A percentile compares a stretch with the other conserved stretches of the same genome.
Conservation (phyloP, 2,329 filamentous ascomycete genomes). For the Phaeosphaeriaceae sp. region DNA sequence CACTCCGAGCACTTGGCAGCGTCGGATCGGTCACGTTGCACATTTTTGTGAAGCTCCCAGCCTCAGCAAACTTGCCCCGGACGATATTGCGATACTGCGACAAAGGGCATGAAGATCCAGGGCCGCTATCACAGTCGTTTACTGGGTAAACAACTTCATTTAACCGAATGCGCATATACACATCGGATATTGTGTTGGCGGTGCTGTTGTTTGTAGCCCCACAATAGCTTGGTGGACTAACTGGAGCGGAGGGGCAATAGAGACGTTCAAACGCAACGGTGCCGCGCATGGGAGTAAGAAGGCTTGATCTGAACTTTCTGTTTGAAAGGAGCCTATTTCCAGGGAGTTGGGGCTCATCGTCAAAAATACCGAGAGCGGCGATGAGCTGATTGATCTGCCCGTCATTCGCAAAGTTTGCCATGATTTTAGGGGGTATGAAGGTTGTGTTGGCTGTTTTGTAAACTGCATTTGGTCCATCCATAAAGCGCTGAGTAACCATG, state of each 20-base stretch:
- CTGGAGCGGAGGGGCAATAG: conserved; percentile 52
- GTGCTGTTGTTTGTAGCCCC: neutral
- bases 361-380: conserved; percentile 66
- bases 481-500: conserved; percentile 60
- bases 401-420: conserved; percentile 70
- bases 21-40: conserved; percentile 45
- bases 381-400: conserved; percentile 69
- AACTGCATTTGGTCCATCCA: conserved; percentile 57
- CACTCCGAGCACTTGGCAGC: conserved; percentile 21
- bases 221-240: no score
- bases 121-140: conserved; percentile 61
- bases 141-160: conserved; percentile 70
- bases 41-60: conserved; percentile 58
- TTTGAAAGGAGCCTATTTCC: conserved; percentile 54
- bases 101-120: conserved; percentile 50
- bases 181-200: conserved; percentile 27
- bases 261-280: conserved; percentile 70
- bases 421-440: conserved; percentile 62
- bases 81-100: conserved; percentile 48
- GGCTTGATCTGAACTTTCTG: conserved; percentile 62
- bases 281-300: conserved; percentile 68
- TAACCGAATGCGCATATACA: conserved; percentile 63
- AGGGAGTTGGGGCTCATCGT: conserved; percentile 59
- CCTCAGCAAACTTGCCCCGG: conserved; percentile 50
- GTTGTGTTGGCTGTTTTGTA: conserved; percentile 57